phyloP scores from a whole-genome alignment of 1,284 basidiomycete genomes.

The Cryptococcus sp. region DNA sequence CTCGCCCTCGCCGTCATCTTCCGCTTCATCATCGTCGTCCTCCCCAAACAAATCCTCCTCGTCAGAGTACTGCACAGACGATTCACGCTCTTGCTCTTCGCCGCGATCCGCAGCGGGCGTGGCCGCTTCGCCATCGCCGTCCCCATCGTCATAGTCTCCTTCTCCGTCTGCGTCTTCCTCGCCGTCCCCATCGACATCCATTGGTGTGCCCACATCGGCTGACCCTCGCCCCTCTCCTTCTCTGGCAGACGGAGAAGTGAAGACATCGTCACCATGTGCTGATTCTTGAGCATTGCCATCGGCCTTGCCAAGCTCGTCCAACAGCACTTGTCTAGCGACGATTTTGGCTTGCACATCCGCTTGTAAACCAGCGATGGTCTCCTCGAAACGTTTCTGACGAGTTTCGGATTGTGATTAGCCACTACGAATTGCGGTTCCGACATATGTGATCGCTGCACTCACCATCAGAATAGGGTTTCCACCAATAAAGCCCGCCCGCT shows the following conservation, averaged over 20 bases:
- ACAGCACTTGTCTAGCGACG: constrained; percentile 59
- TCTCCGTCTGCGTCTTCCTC: constrained; percentile 51
- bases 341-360: constrained; percentile 83
- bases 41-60: constrained; percentile 40
- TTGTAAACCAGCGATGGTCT: constrained; percentile 81
- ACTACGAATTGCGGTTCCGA: too few relatives aligned
- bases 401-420: too few relatives aligned
- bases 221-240: constrained; percentile 48
- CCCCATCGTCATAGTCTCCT: constrained; percentile 5
- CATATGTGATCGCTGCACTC: constrained; percentile 21
- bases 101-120: not conserved
- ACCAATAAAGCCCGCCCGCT: constrained; percentile 78
- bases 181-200: constrained; percentile 33
- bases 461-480: constrained; percentile 81
- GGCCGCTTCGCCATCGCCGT: constrained; percentile 7
- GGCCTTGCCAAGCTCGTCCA: constrained; percentile 43
- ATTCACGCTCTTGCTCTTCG: not conserved
- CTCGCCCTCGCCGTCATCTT: constrained; percentile 31
- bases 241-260: constrained; percentile 18
- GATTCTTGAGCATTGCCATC: constrained; percentile 5
- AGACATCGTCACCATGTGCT: not conserved
- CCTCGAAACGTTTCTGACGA: constrained; percentile 84
- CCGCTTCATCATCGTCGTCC: constrained; percentile 25
- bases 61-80: constrained; percentile 18
- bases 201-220: constrained; percentile 48